Evolutionary conservation across 2,329 filamentous ascomycete genomes (phyloP).

Genomic region (Penicillium freii): DNA sequence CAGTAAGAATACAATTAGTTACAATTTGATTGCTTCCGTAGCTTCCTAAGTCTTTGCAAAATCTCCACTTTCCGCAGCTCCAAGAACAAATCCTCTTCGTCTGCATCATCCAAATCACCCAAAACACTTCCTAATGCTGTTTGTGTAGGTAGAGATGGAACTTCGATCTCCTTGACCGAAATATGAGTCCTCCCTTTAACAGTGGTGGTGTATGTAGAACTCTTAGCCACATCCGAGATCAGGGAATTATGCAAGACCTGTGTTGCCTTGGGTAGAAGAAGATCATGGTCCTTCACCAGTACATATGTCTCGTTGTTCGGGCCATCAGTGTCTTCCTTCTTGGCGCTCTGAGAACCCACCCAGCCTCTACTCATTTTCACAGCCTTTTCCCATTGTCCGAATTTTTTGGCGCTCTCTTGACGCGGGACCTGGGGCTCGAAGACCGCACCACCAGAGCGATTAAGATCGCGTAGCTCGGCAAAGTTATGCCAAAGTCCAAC

Average conservation of each 20-base stretch:
- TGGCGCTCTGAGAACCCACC: conserved; percentile 33
- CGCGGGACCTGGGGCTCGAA: conserved; percentile 64
- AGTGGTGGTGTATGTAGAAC: neutral
- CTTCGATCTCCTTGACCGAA: conserved; percentile 16
- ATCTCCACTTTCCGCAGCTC: conserved; percentile 38
- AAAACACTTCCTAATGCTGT: conserved; percentile 22
- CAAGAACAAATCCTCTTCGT: conserved; percentile 38
- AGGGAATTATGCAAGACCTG: neutral
- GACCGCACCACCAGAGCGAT: conserved; percentile 64
- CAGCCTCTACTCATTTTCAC: conserved; percentile 74
- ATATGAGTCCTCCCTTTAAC: conserved; percentile 13
- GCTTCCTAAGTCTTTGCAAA: conserved; percentile 33
- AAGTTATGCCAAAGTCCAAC: conserved; percentile 74
- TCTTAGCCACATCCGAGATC: conserved; percentile 15
- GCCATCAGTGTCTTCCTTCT: neutral
- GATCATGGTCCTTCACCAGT: neutral
- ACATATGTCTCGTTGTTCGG: neutral
- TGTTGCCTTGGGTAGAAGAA: neutral
- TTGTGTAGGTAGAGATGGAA: conserved; percentile 13
- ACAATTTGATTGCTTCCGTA: conserved; percentile 26
- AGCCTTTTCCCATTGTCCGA: conserved; percentile 68
- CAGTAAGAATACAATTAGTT: conserved; percentile 6
- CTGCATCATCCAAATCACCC: conserved; percentile 32
- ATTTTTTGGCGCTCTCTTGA: conserved; percentile 58
- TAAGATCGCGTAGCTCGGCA: conserved; percentile 70